A percentile compares a stretch with the other conserved stretches of the same genome.
phyloP scores from a whole-genome alignment of 2,329 filamentous ascomycete species.

The Cytospora mali region DNA sequence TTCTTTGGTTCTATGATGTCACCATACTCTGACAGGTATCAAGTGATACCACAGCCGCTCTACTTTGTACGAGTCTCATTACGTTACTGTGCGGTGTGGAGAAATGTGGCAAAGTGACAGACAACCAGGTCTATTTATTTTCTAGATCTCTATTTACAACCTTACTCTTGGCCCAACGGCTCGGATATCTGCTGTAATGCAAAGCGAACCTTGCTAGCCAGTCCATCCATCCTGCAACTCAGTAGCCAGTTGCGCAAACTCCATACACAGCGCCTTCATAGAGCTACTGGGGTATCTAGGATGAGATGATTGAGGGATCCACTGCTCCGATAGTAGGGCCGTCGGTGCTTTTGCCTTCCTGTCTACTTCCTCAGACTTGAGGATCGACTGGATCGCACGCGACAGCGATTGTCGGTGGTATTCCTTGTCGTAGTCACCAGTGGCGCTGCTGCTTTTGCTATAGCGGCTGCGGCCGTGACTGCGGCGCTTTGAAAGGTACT shows the following conservation, averaged over 20 bases:
- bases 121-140: neutral
- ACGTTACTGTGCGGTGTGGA: neutral
- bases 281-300: neutral
- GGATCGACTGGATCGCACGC: neutral
- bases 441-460: neutral
- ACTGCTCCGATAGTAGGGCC: neutral
- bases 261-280: neutral
- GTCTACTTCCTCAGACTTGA: neutral
- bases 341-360: neutral
- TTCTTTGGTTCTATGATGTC: neutral
- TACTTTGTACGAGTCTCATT: neutral
- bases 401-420: neutral
- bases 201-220: neutral
- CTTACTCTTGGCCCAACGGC: no score
- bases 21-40: neutral
- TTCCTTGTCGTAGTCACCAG: neutral
- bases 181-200: neutral
- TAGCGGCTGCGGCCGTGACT: neutral
- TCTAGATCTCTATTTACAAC: neutral
- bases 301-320: neutral
- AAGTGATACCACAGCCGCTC: neutral
- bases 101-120: neutral
- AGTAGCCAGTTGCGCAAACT: conserved; percentile 16
- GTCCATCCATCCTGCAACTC: conserved; percentile 13
- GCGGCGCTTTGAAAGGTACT: neutral